These are phyloP conservation scores for Endogone sp. DNA, from an alignment of 192 early-diverging fungal genomes.

Conservation along the genomic window DNA sequence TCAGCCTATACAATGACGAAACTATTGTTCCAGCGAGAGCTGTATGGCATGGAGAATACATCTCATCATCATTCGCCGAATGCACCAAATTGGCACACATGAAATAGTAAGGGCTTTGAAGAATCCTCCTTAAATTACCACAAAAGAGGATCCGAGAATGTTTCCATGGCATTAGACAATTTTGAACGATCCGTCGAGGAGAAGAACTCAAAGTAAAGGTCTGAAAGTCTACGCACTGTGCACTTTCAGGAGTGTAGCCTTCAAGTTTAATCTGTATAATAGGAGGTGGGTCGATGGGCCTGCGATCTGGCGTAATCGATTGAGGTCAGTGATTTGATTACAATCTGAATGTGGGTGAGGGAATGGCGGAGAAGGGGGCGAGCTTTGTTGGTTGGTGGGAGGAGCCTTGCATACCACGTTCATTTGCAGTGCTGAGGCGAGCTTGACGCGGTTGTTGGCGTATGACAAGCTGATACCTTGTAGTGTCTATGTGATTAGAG, in stretches of 20 bases:
- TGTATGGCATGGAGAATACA: slow-evolving; percentile 86
- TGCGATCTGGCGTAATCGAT: slow-evolving; percentile 54
- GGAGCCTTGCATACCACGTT: slow-evolving; percentile 64
- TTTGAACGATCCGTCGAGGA: too few relatives aligned
- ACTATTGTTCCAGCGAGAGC: slow-evolving; percentile 91
- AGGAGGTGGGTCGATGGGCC: slow-evolving; percentile 82
- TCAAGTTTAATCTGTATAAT: slow-evolving; percentile 55
- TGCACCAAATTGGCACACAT: slow-evolving; percentile 92
- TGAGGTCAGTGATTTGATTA: background rate
- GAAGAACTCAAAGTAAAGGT: too few relatives aligned
- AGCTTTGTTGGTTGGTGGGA: background rate
- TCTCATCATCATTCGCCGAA: slow-evolving; percentile 75
- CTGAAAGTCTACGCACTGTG: background rate
- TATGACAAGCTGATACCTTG: slow-evolving; percentile 57
- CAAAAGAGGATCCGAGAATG: background rate
- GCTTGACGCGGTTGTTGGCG: slow-evolving; percentile 92
- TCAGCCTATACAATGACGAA: slow-evolving; percentile 85
- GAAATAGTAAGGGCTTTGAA: slow-evolving; percentile 93
- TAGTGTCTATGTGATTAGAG: background rate
- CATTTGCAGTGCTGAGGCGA: slow-evolving; percentile 92
- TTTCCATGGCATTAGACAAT: too few relatives aligned
- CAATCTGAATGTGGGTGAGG: background rate
- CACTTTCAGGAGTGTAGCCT: slow-evolving; percentile 13
- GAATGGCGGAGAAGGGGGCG: too few relatives aligned
- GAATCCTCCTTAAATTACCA: slow-evolving; percentile 20